Base-by-base conservation (phyloP, 2,329 filamentous ascomycete genomes). In the Diaporthe sp. region DNA sequence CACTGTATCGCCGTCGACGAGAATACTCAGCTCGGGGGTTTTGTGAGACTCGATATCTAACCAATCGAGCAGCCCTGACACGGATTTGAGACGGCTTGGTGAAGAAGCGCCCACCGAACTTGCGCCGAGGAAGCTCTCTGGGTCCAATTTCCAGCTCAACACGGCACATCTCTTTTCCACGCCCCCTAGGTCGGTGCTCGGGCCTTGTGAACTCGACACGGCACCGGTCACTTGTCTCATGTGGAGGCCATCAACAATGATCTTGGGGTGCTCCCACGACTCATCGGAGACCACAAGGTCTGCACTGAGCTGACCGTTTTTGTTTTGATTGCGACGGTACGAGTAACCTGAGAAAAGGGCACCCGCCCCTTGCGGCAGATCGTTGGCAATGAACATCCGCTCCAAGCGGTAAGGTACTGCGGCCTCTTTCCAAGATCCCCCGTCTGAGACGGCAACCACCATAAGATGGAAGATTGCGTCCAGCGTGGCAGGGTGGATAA, bases 401-500 rank as follows among this genome's bases (percentile, higher is more conserved):
- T 65, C 55, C 9, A 73, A 13, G 12, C 57, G 25, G 12, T 44
- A 53, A 5, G 71, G 71, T 1, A 73, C 71, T 13, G 57, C 44
- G 1, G 71, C 58, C 20, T 65, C 37, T 31, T 22, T 22, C 28
- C 53, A 13, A 25, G 39, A 7, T 13, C 10, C 6, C 1, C 71
- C 58, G 9, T 53, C 37, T 3, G 37, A 13, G 17, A 70, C 17
- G 3, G 61, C 37, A 3, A 8, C 57, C 5, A 73, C n/a, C 8
- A 49, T 17, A 2, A 67, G 49, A 25, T 65, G 71, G 58, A 73
- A 73, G 12, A 73, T 44, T 4, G 60, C 20, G 42, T 73, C 71
- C 6, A 73, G 28, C 20, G 71, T 73, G 22, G 71, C 49, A 3
- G 71, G 71, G 44, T 73, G 71, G 2, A 73, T 55, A 4, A 73